These are phyloP conservation scores for Calonectria multiphialidica DNA, from an alignment of 2,329 filamentous ascomycete species.

Conservation along the genomic window DNA sequence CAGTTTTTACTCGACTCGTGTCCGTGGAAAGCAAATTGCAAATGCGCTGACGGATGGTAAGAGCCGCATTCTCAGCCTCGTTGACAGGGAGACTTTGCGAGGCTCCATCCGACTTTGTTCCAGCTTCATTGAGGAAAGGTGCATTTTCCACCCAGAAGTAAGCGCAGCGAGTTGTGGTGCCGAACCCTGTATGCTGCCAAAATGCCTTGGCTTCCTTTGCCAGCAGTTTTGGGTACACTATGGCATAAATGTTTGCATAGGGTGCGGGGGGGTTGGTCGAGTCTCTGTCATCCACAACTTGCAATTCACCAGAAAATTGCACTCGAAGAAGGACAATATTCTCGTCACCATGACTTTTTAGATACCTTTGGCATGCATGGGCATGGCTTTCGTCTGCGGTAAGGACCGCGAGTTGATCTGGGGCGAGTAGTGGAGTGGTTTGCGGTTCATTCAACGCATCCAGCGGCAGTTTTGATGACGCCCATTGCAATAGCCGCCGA, in stretches of 20 bases:
- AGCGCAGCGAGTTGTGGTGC: conserved; percentile 45
- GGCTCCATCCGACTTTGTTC: not conserved
- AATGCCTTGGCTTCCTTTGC: conserved; percentile 41
- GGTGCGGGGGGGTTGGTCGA: not conserved
- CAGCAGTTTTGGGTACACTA: conserved; percentile 29
- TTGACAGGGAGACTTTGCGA: not conserved
- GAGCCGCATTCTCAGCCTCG: conserved; percentile 23
- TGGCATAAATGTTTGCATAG: conserved; percentile 28
- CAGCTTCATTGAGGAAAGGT: conserved; percentile 26
- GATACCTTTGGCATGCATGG: conserved; percentile 30
- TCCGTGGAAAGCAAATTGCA: conserved; percentile 34
- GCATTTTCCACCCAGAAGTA: conserved; percentile 40
- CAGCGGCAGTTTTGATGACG: not conserved
- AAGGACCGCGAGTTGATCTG: not conserved
- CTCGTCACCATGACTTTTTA: conserved; percentile 17
- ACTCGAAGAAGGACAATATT: conserved; percentile 13
- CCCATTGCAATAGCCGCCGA: conserved; percentile 33
- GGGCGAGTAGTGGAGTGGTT: not conserved
- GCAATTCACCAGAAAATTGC: conserved; percentile 26
- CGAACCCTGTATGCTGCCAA: conserved; percentile 47
- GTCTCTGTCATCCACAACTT: not conserved
- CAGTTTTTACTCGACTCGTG: not conserved
- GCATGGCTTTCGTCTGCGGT: conserved; percentile 23
- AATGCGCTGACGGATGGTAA: conserved; percentile 33
- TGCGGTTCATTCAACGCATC: not conserved